Base-by-base conservation (phyloP, 768 basidiomycete species). In the Candolleomyces aberdarensis region DNA sequence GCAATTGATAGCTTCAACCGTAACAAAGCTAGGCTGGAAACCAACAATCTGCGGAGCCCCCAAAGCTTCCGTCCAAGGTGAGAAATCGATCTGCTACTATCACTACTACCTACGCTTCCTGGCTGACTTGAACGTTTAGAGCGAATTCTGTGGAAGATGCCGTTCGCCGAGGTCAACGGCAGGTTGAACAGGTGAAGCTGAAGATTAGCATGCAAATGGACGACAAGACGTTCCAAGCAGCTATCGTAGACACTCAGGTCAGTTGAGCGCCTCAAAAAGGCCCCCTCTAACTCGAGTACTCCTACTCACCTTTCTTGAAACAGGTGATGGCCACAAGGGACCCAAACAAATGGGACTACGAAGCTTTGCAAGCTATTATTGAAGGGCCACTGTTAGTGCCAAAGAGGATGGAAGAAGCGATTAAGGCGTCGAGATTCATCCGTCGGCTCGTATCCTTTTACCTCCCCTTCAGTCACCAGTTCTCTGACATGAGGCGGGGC, bases 131-230 rank as follows among this genome's bases (percentile, higher is more conserved):
- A 56, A 29, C 3, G 40, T 15, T 4, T n/a, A n/a, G 89, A 70
- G 90, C 89, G 5, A 92, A 89, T 67, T 92, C 87, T 32, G 80
- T 90, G 1, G 93, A 96, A 68, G 96, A 98, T 67, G 83, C 91
- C 2, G 83, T 96, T 36, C 85, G 91, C 32, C 83, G 94, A 50
- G 92, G 92, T 13, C 96, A 97, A 73, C 81, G 92, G 62, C 93
- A 94, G 66, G 89, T 96, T 2, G 94, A 97, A 66, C 91, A 94
- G 67, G 88, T 85, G 26, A 95, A 92, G 73, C 80, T 97, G 57
- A 93, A 94, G 70, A 83, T 91, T 69, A 91, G 89, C 62, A 86
- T 97, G 83, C 91, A 94, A 74, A 92, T 98, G 85, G 97, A 99
- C 70, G 97, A 98, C 72, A 88, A 83, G 71, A 84, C 89, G 4